Evolutionary conservation across 176 grass and related monocot species (phyloP).

Genomic region (sorghum (Sorghum bicolor)): DNA sequence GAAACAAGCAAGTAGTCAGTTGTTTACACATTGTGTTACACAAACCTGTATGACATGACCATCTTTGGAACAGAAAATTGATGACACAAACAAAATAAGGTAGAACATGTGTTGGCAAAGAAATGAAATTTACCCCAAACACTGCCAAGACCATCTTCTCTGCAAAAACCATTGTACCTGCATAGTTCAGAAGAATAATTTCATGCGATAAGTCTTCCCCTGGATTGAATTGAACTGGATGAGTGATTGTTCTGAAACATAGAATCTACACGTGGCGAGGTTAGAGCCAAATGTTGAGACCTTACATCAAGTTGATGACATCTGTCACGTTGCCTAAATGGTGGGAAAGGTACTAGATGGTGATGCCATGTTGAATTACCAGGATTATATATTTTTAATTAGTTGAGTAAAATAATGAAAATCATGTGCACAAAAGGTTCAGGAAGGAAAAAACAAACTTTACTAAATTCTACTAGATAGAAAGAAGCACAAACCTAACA

Average conservation of each 20-base stretch:
- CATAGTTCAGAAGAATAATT: background rate
- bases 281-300: background rate
- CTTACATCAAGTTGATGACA: background rate
- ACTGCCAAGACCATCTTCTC: slow-evolving; percentile 92
- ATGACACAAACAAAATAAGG: background rate
- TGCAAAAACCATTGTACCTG: slow-evolving; percentile 84
- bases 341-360: background rate
- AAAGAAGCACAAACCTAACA: slow-evolving; percentile 44
- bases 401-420: background rate
- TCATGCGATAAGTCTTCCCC: background rate
- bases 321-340: background rate
- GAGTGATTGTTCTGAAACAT: background rate
- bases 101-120: background rate
- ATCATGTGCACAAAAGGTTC: background rate
- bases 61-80: background rate
- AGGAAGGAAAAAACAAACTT: background rate
- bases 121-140: slow-evolving; percentile 63
- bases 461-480: background rate
- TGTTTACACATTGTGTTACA: background rate
- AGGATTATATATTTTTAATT: background rate
- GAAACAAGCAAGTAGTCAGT: background rate
- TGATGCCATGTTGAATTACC: background rate
- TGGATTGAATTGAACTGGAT: background rate
- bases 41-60: background rate
- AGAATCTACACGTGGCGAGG: background rate